Conservation (phyloP, 805 yeast genomes). For the Jamesozyma spencerorum region DNA sequence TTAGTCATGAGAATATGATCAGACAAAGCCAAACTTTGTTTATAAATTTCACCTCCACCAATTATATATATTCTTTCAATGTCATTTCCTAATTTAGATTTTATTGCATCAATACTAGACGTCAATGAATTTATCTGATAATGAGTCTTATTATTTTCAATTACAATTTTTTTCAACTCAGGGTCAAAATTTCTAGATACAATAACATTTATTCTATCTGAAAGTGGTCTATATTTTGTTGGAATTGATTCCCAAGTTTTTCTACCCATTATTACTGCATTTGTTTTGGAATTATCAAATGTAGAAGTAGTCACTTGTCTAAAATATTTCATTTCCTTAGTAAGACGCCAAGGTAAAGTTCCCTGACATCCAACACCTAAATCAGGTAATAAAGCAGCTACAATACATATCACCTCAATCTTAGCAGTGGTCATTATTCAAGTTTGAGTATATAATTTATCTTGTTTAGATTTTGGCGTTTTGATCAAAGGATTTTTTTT, state of each 20-base stretch:
- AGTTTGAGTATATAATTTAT: neutral
- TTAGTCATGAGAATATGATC: slow-evolving; percentile 63
- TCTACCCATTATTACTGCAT: slow-evolving; percentile 93
- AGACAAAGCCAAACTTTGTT: slow-evolving; percentile 39
- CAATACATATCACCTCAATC: slow-evolving; percentile 52
- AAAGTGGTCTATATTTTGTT: slow-evolving; percentile 68
- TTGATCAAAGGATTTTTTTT: neutral
- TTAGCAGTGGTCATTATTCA: slow-evolving; percentile 3
- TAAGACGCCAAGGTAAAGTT: slow-evolving; percentile 76
- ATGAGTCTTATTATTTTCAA: slow-evolving; percentile 4
- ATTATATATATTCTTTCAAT: slow-evolving; percentile 66
- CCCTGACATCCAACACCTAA: slow-evolving; percentile 83
- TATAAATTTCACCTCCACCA: slow-evolving; percentile 88
- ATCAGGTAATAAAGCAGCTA: slow-evolving; percentile 75
- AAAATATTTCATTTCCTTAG: slow-evolving; percentile 80
- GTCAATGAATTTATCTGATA: slow-evolving; percentile 36
- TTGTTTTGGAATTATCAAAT: slow-evolving; percentile 32
- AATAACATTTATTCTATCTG: slow-evolving; percentile 64
- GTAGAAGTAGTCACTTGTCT: slow-evolving; percentile 53
- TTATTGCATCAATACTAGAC: slow-evolving; percentile 33
- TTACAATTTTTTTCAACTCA: slow-evolving; percentile 5
- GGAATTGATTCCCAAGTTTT: slow-evolving; percentile 96
- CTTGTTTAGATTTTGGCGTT: neutral
- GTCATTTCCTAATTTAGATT: slow-evolving; percentile 5
- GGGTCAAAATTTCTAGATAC: slow-evolving; percentile 42